Evolutionary conservation across 371 early-diverging fungal species (phyloP).

Genomic region (Mortierella sp.): DNA sequence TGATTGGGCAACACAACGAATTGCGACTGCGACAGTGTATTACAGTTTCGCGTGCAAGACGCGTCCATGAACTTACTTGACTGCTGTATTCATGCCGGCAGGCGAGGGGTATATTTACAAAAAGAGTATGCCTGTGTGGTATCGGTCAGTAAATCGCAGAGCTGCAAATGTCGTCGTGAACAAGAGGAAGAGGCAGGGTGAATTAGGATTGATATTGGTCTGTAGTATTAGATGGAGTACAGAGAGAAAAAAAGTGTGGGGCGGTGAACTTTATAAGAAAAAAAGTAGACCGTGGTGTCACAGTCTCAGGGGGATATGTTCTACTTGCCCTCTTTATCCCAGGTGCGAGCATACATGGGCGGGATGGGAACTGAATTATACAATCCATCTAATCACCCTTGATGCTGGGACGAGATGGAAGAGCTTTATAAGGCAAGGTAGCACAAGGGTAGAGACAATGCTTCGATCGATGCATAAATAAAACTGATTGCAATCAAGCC

Average conservation of each 20-base stretch:
- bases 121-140: too few relatives aligned
- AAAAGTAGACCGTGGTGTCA: too few relatives aligned
- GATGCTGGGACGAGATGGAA: conserved; percentile 13
- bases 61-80: conserved; percentile 56
- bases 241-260: not conserved
- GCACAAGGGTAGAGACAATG: conserved; percentile 6
- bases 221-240: not conserved
- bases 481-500: too few relatives aligned
- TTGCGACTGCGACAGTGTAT: not conserved
- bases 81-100: conserved; percentile 46
- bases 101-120: conserved; percentile 4
- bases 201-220: too few relatives aligned
- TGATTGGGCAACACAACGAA: not conserved
- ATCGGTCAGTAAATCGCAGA: too few relatives aligned
- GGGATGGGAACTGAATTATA: conserved; percentile 10
- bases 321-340: not conserved
- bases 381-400: conserved; percentile 4
- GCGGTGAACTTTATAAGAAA: too few relatives aligned
- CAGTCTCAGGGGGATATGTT: too few relatives aligned
- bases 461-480: too few relatives aligned
- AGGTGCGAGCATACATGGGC: not conserved
- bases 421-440: conserved; percentile 1
- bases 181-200: too few relatives aligned
- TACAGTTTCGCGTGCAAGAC: too few relatives aligned
- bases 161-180: too few relatives aligned